Percentiles rank a stretch among this genome's conserved stretches.
Evolutionary conservation across 1,139 yeast genomes (phyloP).

Genomic region (Petasospora rhodanensis): DNA sequence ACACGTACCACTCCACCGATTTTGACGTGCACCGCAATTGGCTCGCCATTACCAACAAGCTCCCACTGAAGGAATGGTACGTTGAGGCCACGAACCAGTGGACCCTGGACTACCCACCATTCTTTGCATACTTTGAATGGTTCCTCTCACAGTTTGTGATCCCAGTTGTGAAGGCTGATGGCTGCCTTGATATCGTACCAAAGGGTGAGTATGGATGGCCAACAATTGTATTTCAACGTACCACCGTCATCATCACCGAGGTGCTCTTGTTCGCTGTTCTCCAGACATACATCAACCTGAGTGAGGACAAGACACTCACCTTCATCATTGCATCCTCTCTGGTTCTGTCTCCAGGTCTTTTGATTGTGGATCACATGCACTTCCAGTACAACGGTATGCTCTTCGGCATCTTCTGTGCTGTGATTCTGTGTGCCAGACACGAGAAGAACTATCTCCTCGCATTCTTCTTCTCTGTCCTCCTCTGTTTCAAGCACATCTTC

Average conservation of each 20-base stretch:
- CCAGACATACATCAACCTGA: slow-evolving; percentile 63
- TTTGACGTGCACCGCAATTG: slow-evolving; percentile 97
- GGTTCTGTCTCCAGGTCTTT: slow-evolving; percentile 81
- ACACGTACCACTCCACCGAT: slow-evolving; percentile 75
- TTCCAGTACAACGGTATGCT: slow-evolving; percentile 93
- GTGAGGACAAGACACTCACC: slow-evolving; percentile 40
- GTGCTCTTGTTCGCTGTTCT: slow-evolving; percentile 62
- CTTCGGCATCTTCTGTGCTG: slow-evolving; percentile 75
- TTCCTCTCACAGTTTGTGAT: slow-evolving; percentile 70
- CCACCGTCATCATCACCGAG: slow-evolving; percentile 78
- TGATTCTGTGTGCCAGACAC: slow-evolving; percentile 67
- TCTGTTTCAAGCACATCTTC: slow-evolving; percentile 93
- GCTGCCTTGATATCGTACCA: slow-evolving; percentile 68
- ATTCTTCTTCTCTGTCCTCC: slow-evolving; percentile 63
- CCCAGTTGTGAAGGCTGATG: slow-evolving; percentile 55
- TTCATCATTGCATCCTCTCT: slow-evolving; percentile 81
- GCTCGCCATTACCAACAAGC: slow-evolving; percentile 82
- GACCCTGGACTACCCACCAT: slow-evolving; percentile 98
- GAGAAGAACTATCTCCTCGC: slow-evolving; percentile 61
- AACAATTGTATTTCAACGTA: slow-evolving; percentile 76
- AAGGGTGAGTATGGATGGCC: slow-evolving; percentile 69
- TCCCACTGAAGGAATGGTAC: slow-evolving; percentile 83
- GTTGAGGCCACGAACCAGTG: slow-evolving; percentile 80
- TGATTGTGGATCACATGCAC: slow-evolving; percentile 88
- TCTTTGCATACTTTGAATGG: slow-evolving; percentile 95